phyloP scores from a whole-genome alignment of 345 rosid genomes.

The Eucalyptus sp. region DNA sequence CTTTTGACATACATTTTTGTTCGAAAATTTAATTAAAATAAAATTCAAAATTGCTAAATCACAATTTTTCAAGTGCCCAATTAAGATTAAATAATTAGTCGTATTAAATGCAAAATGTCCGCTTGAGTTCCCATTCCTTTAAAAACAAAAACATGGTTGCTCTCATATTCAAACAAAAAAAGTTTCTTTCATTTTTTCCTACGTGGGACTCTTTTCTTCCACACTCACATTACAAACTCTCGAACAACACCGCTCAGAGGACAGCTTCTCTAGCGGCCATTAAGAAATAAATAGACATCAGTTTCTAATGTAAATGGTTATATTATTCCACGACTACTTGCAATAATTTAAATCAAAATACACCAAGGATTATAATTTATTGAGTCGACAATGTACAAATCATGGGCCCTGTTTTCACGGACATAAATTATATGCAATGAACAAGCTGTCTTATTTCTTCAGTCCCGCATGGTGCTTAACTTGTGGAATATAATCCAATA shows the following conservation, averaged over 20 bases:
- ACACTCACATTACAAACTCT: not conserved
- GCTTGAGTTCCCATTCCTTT: not conserved
- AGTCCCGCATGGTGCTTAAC: not conserved
- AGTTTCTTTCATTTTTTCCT: too few relatives aligned
- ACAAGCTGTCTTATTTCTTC: not conserved
- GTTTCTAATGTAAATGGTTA: too few relatives aligned
- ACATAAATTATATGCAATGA: not conserved
- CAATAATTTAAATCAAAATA: too few relatives aligned
- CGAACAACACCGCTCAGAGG: not conserved
- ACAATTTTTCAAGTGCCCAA: not conserved
- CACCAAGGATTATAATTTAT: too few relatives aligned
- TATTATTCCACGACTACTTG: too few relatives aligned
- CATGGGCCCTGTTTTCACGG: not conserved
- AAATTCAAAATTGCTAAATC: not conserved
- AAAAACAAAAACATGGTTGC: too few relatives aligned
- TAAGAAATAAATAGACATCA: too few relatives aligned
- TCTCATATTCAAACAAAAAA: too few relatives aligned
- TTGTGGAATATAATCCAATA: too few relatives aligned
- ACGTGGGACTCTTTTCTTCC: not conserved
- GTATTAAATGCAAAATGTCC: not conserved
- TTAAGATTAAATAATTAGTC: not conserved
- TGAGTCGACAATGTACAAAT: not conserved
- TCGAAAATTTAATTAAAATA: too few relatives aligned
- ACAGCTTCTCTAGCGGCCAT: too few relatives aligned
- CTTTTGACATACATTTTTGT: not conserved